Evolutionary conservation across 768 basidiomycete genomes (phyloP).

Genomic region (Hygrophoropsis aurantiaca): DNA sequence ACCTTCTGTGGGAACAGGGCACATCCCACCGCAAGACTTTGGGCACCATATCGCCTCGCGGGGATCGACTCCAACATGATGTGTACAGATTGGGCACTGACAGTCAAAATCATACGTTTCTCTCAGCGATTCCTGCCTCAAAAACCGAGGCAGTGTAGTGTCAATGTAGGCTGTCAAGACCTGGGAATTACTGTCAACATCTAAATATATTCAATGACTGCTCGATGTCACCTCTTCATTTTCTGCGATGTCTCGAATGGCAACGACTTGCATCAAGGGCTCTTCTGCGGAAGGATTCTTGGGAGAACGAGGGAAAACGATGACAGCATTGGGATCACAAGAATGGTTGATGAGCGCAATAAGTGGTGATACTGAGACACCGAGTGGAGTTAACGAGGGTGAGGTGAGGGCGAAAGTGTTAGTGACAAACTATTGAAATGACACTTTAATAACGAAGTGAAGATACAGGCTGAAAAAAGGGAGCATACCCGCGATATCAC

Average conservation of each 20-base stretch:
- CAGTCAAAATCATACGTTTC: slow-evolving; percentile 84
- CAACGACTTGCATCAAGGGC: slow-evolving; percentile 71
- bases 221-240: slow-evolving; percentile 65
- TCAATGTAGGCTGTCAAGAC: slow-evolving; percentile 85
- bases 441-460: background rate
- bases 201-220: background rate
- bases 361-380: slow-evolving; percentile 78
- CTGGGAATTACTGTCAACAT: slow-evolving; percentile 35
- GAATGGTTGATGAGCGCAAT: slow-evolving; percentile 87
- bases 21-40: slow-evolving; percentile 63
- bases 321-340: slow-evolving; percentile 83
- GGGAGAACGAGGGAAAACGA: slow-evolving; percentile 78
- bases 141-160: slow-evolving; percentile 61
- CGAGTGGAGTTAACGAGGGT: slow-evolving; percentile 76
- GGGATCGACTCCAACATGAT: slow-evolving; percentile 46
- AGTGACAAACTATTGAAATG: slow-evolving; percentile 67
- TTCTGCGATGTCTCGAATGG: slow-evolving; percentile 58
- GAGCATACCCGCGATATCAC: slow-evolving; percentile 66
- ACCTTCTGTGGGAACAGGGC: slow-evolving; percentile 65
- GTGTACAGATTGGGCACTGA: slow-evolving; percentile 57
- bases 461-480: background rate
- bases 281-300: slow-evolving; percentile 38
- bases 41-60: slow-evolving; percentile 72
- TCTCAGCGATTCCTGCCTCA: slow-evolving; percentile 55
- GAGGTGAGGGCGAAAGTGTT: slow-evolving; percentile 89